Conservation (phyloP, 179 eudicot species). For the Beta macrorhiza region DNA sequence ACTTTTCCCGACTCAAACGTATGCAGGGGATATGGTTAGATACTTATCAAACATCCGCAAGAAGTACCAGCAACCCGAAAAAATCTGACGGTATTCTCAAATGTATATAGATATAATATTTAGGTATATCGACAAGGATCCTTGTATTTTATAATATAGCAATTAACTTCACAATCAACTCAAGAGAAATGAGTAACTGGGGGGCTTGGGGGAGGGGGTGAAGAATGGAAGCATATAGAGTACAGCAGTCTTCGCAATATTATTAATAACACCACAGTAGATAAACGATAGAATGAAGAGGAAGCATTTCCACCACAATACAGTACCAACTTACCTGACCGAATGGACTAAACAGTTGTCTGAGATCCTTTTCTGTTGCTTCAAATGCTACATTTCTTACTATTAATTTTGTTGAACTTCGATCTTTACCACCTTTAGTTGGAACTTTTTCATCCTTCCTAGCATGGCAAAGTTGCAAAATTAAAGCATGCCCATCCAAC, state of each 20-base stretch:
- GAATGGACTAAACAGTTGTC: conserved; percentile 81
- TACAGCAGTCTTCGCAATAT: background rate
- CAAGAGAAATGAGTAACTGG: background rate
- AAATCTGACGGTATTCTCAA: background rate
- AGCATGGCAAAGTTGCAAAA: conserved; percentile 68
- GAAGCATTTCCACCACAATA: background rate
- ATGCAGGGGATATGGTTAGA: background rate
- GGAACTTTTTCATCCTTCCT: conserved; percentile 54
- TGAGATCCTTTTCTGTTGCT: conserved; percentile 87
- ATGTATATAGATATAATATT: background rate
- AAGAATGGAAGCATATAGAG: background rate
- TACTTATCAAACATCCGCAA: background rate
- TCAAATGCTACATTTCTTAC: conserved; percentile 96
- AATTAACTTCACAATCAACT: background rate
- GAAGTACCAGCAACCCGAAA: background rate
- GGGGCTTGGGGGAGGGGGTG: background rate
- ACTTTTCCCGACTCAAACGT: background rate
- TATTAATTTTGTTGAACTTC: conserved; percentile 84
- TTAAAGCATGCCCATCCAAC: conserved; percentile 91
- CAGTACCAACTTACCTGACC: conserved; percentile 63
- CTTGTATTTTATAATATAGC: background rate
- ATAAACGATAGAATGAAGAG: background rate
- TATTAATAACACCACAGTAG: background rate
- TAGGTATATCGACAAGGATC: background rate
- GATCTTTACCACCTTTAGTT: conserved; percentile 54